phyloP scores from a whole-genome alignment of 495 filamentous ascomycete genomes.

The Rusavskia elegans region DNA sequence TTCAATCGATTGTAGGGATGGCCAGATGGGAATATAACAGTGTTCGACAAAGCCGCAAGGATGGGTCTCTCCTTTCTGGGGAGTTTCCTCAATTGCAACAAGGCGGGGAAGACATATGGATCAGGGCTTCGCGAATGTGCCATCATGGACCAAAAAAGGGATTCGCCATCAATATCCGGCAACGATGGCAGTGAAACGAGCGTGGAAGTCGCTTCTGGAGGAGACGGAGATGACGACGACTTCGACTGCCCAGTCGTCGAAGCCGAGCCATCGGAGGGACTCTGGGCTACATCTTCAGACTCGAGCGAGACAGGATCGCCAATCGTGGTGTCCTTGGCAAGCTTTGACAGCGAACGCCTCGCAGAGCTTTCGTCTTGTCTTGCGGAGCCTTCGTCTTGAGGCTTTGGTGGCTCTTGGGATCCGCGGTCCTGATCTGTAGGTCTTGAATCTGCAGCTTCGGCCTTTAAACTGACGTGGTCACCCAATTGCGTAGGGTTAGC shows the following conservation, averaged over 20 bases:
- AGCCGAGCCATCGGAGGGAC: neutral
- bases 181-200: slow-evolving; percentile 36
- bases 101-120: slow-evolving; percentile 72
- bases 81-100: slow-evolving; percentile 43
- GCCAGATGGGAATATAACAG: slow-evolving; percentile 58
- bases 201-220: slow-evolving; percentile 3
- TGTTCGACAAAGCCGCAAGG: slow-evolving; percentile 76
- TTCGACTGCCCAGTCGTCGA: neutral
- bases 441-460: slow-evolving; percentile 11
- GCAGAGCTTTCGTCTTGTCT: neutral
- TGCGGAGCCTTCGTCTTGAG: neutral
- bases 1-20: slow-evolving; percentile 34
- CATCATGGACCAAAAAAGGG: slow-evolving; percentile 93
- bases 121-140: slow-evolving; percentile 49
- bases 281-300: slow-evolving; percentile 10
- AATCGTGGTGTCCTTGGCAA: slow-evolving; percentile 13
- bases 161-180: slow-evolving; percentile 62
- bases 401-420: neutral
- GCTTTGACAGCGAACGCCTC: slow-evolving; percentile 2
- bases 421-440: slow-evolving; percentile 9
- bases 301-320: slow-evolving; percentile 14
- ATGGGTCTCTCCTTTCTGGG: slow-evolving; percentile 32
- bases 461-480: slow-evolving; percentile 14
- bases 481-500: slow-evolving; percentile 9
- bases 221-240: neutral